Conservation (phyloP, 169 alveolate species). For the Pseudocohnilembus persalinus region DNA sequence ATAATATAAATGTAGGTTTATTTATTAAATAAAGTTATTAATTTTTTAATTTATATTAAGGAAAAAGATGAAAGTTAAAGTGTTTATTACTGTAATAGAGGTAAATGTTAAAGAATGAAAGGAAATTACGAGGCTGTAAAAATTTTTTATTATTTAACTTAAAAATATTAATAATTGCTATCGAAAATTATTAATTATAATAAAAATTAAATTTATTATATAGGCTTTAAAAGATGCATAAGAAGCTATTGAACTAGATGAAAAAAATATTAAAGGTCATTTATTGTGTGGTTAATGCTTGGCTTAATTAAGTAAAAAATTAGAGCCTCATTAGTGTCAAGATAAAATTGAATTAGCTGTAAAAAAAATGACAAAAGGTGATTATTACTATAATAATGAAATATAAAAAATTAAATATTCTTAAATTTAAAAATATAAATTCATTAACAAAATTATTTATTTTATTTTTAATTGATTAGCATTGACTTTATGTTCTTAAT, state of each 20-base stretch:
- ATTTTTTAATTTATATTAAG: background rate
- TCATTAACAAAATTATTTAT: background rate
- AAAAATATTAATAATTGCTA: background rate
- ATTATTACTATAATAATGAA: background rate
- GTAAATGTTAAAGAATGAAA: background rate
- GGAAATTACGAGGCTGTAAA: background rate
- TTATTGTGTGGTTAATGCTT: constrained; percentile 31
- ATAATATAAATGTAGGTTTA: background rate
- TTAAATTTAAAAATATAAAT: background rate
- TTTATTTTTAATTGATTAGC: constrained; percentile 2
- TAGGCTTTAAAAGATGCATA: constrained; percentile 46
- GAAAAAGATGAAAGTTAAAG: background rate
- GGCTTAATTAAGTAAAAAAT: constrained; percentile 13
- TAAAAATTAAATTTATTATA: background rate
- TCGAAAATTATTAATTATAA: background rate
- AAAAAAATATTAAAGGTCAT: constrained; percentile 36
- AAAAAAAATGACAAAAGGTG: constrained; percentile 36
- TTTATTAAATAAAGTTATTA: background rate
- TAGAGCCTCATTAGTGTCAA: constrained; percentile 10
- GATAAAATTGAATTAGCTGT: constrained; percentile 36
- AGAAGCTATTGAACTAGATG: constrained; percentile 36
- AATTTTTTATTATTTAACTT: background rate
- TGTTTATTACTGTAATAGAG: constrained; percentile 1
- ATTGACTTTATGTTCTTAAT: constrained; percentile 24
- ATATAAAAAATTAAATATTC: background rate